Conservation (phyloP, 2,329 filamentous ascomycete species). For the Fusarium tuaranense region DNA sequence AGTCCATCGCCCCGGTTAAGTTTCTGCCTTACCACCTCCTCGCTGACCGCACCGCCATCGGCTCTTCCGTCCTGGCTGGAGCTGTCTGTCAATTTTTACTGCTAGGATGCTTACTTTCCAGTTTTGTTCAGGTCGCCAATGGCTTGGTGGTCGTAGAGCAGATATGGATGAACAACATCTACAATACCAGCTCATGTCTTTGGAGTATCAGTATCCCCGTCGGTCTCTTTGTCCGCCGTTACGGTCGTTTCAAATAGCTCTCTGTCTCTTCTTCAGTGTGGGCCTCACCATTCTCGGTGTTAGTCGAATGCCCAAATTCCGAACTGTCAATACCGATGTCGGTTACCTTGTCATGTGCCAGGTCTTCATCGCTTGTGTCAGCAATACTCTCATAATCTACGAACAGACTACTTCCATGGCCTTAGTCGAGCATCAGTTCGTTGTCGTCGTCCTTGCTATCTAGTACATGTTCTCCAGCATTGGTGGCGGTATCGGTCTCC, state of each 20-base stretch:
- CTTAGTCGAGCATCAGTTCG: conserved; percentile 62
- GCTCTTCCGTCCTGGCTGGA: conserved; percentile 56
- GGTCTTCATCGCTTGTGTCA: conserved; percentile 30
- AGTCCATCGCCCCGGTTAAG: conserved; percentile 65
- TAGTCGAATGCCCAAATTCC: conserved; percentile 69
- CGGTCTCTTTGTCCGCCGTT: conserved; percentile 61
- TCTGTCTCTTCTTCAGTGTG: conserved; percentile 63
- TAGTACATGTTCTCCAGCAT: background rate
- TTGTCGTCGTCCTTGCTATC: background rate
- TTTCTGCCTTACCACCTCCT: conserved; percentile 68
- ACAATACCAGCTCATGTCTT: conserved; percentile 62
- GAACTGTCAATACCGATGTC: conserved; percentile 62
- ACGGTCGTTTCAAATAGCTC: conserved; percentile 65
- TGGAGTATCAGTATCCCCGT: conserved; percentile 53
- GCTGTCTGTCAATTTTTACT: conserved; percentile 57
- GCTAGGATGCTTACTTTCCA: conserved; percentile 63
- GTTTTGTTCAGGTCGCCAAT: conserved; percentile 66
- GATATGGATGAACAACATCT: conserved; percentile 62
- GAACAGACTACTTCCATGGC: conserved; percentile 60
- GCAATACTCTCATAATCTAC: conserved; percentile 2
- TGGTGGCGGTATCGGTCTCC: no score
- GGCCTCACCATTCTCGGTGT: conserved; percentile 64
- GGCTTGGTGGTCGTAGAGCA: conserved; percentile 60
- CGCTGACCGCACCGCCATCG: conserved; percentile 61
- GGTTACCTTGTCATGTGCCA: conserved; percentile 63